Evolutionary conservation across 139 green algal genomes (phyloP), one percentile per base, ranked within the genome.

Genomic region (Chlorella sp.): DNA sequence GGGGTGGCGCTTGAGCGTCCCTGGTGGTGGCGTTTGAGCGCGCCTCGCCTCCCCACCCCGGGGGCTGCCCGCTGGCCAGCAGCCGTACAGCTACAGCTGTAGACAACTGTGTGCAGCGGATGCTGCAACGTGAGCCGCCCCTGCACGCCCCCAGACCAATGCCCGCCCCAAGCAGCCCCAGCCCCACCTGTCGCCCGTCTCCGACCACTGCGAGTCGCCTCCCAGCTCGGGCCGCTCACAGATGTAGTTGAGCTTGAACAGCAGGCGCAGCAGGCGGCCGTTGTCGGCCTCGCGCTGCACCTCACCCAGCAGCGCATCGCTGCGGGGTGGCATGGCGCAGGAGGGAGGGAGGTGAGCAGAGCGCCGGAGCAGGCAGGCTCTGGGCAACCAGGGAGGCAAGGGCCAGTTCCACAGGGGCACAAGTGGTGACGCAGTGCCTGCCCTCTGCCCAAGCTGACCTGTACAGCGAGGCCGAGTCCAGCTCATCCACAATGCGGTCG

Each of bases 271-370:
- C 69, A 99, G 83, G 6, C 96, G 93, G 28, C 95, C 96, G 84
- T 98, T 98, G 80, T 98, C 96, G 28, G 82, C 80, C 91, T 99
- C 96, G 39, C 91, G 91, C n/a, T 72, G 68, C 80, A 98, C 85
- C 83, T 98, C 94, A 0, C 80, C 76, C 39, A 90, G 80, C 75
- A 94, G 80, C 12, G 86, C 76, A 36, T 97, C 91, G 71, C 71
- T 56, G 55, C 4, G 32, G 28, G 39, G 25, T 11, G 30, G 65
- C 15, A 73, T 0, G 13, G 30, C 7, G 28, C 28, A 39, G 11
- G 1, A 18, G 17, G 30, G 65, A 2, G 25, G 70, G 23, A 32
- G 38, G 70, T 11, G 39, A 3, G 38, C 7, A 11, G 12, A 56
- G 70, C 2, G 36, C 38, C 30, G 68, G 21, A 6, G 16, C 63